Evolutionary conservation across 2,329 filamentous ascomycete species (phyloP).

Genomic region (Fusarium humuli): DNA sequence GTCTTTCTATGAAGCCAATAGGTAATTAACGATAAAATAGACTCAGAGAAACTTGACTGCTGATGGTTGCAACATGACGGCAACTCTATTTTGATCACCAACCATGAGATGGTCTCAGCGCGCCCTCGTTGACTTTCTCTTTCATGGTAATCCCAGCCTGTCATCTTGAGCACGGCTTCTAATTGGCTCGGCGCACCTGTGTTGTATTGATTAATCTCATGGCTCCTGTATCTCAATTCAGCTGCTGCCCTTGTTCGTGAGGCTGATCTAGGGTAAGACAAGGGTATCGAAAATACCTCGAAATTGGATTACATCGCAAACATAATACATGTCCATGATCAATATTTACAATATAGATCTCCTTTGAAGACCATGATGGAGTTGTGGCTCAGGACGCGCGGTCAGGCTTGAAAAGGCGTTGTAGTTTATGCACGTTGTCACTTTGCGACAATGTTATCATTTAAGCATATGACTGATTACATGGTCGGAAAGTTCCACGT

Average conservation of each 20-base stretch:
- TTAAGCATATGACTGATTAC: neutral
- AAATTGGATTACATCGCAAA: neutral
- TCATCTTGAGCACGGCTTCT: neutral
- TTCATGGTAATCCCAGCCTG: conserved; percentile 2
- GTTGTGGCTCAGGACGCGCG: neutral
- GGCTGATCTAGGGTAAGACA: conserved; percentile 13
- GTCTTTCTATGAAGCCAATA: too few species aligned
- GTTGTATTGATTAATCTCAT: neutral
- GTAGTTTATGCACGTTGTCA: neutral
- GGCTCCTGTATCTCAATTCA: neutral
- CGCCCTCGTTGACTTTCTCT: neutral
- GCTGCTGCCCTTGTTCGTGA: neutral
- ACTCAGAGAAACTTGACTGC: neutral
- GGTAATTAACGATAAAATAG: neutral
- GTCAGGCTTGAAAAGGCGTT: neutral
- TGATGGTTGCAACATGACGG: conserved; percentile 4
- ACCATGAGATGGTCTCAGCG: neutral
- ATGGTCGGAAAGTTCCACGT: neutral
- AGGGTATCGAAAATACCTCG: neutral
- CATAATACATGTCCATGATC: neutral
- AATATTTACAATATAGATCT: neutral
- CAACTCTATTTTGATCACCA: conserved; percentile 10
- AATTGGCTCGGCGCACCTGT: conserved; percentile 3
- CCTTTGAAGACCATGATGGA: neutral
- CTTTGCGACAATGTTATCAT: neutral